phyloP scores from a whole-genome alignment of 1,284 basidiomycete genomes.

The Phylloboletellus chloephorus region DNA sequence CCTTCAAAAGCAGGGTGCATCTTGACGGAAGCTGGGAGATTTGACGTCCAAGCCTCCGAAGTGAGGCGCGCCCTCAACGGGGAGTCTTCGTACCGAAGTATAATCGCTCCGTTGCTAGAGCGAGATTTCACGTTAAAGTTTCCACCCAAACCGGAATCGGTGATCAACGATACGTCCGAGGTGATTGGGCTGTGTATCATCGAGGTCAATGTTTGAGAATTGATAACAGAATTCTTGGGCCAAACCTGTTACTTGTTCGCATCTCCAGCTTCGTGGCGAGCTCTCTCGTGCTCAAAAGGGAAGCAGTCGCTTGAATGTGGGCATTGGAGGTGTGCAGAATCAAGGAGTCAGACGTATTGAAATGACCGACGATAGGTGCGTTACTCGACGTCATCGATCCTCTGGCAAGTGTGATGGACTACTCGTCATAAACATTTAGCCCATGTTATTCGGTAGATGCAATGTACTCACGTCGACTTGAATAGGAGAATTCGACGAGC shows the following conservation, averaged over 20 bases:
- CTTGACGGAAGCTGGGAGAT: slow-evolving; percentile 32
- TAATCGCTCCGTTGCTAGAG: slow-evolving; percentile 35
- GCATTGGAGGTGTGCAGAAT: slow-evolving; percentile 37
- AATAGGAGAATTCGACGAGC: slow-evolving; percentile 26
- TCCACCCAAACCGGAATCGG: slow-evolving; percentile 17
- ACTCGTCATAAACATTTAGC: not conserved
- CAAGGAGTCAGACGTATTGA: slow-evolving; percentile 33
- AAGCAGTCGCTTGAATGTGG: slow-evolving; percentile 32
- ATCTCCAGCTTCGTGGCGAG: slow-evolving; percentile 25
- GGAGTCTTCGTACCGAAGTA: slow-evolving; percentile 32
- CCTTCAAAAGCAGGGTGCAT: slow-evolving; percentile 43
- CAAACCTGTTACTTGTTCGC: slow-evolving; percentile 39
- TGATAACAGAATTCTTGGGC: not conserved
- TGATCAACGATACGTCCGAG: slow-evolving; percentile 13
- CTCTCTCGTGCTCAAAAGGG: slow-evolving; percentile 21
- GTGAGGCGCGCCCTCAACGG: slow-evolving; percentile 31
- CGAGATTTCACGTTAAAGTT: slow-evolving; percentile 28
- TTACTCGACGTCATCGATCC: slow-evolving; percentile 33
- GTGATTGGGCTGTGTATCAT: slow-evolving; percentile 13
- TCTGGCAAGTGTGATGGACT: slow-evolving; percentile 34
- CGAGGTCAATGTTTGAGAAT: not conserved
- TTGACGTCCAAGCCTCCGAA: slow-evolving; percentile 35
- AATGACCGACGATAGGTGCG: slow-evolving; percentile 38
- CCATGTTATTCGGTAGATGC: not conserved
- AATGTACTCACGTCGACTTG: slow-evolving; percentile 26